Base-by-base conservation (phyloP, 1,284 basidiomycete species). In the Meira miltonrushii region DNA sequence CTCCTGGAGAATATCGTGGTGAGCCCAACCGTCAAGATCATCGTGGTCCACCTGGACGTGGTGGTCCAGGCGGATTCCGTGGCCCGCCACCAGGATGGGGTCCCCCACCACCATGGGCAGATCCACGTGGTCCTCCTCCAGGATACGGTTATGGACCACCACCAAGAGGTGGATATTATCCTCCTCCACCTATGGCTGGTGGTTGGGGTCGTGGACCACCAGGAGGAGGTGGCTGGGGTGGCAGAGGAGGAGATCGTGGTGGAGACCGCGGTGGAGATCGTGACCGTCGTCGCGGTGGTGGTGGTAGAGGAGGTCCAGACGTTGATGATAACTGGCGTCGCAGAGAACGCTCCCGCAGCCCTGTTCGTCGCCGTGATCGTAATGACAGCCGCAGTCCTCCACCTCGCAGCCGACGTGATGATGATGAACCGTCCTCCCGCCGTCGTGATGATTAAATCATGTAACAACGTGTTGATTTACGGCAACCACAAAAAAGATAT, bases 1-100 rank as follows among this genome's bases (percentile, higher is more conserved):
- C 94, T 13, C 94, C 95, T 3, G 94, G 94, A 65, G 90, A 96
- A 81, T 98, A 98, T 81, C 67, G 72, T 55, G 75, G 75, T 44
- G 67, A 70, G 53, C 61, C 70, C 2, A 65, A 72, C 4, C 63
- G 63, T 0, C 73, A 74, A 43, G 73, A 75, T 56, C 33, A n/a
- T 28, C 28, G 28, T 8, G 28, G 28, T 8, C 28, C 28, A 33
- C 50, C 46, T 40, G 47, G 57, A 10, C 17, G 46, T 38, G 38
- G 49, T 15, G 41, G 52, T 13, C n/a, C n/a, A 21, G 38, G 38
- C 37, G 50, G 33, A 15, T 44, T 15, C 9, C 23, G 56, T 52
- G 48, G 48, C 15, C 54, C 44, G 8, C 54, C 54, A 21, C 55
- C n/a, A 23, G 54, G 39, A n/a, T 58, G 40, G 23, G 58, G 54